Conservation (phyloP, 192 early-diverging fungal species). For the Rhizophlyctis rosea region DNA sequence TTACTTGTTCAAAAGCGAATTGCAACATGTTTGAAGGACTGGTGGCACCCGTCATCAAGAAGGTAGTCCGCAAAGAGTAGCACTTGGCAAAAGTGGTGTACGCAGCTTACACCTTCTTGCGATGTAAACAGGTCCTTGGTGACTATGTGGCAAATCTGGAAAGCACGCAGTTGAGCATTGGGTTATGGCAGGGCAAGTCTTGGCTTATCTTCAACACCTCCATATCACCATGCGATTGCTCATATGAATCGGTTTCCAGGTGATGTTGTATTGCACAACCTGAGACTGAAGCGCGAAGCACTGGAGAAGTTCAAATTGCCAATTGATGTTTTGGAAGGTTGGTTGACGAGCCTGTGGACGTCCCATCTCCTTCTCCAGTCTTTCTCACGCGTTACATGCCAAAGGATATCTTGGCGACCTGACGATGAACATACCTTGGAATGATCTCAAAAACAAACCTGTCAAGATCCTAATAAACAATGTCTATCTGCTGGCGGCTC, state of each 20-base stretch:
- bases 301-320: conserved; percentile 93
- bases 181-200: conserved; percentile 89
- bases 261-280: conserved; percentile 92
- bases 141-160: conserved; percentile 95
- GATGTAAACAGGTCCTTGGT: conserved; percentile 62
- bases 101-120: not conserved
- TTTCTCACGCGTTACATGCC: too few species aligned
- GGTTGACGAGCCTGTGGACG: too few species aligned
- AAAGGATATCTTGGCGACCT: conserved; percentile 91
- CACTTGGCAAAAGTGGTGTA: not conserved
- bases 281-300: conserved; percentile 83
- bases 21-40: conserved; percentile 45
- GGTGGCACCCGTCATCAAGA: conserved; percentile 41
- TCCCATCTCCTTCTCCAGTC: too few species aligned
- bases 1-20: too few species aligned
- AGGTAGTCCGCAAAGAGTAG: conserved; percentile 10
- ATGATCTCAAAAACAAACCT: conserved; percentile 91
- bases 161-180: conserved; percentile 90
- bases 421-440: conserved; percentile 94
- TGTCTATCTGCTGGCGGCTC: conserved; percentile 83
- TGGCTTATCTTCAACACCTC: not conserved
- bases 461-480: conserved; percentile 86
- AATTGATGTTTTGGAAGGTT: conserved; percentile 85
- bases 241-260: conserved; percentile 46
- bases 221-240: not conserved